Evolutionary conservation across 139 green algal genomes (phyloP).

Genomic region (Chlorella ohadii): DNA sequence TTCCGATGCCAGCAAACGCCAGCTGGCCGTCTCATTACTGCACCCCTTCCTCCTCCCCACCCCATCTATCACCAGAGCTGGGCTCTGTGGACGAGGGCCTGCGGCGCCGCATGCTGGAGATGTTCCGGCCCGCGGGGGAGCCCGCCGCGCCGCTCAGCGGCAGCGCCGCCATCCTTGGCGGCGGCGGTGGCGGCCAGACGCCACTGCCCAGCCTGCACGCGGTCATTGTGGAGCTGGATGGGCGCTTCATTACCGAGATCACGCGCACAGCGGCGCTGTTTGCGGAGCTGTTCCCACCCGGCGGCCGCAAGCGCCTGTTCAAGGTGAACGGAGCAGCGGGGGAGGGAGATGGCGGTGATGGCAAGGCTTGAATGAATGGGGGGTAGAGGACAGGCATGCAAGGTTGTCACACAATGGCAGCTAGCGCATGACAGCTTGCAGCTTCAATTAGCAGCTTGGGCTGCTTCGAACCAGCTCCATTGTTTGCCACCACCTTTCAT

Average conservation of each 20-base stretch:
- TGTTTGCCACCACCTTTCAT: not conserved
- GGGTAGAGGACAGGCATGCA: not conserved
- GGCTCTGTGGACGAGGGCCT: slow-evolving; percentile 23
- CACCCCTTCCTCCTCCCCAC: no score
- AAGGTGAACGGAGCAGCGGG: slow-evolving; percentile 26
- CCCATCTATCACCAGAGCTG: slow-evolving; percentile 8
- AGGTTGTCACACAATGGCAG: not conserved
- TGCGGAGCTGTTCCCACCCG: slow-evolving; percentile 49
- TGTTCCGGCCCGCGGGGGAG: slow-evolving; percentile 6
- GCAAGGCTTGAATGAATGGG: not conserved
- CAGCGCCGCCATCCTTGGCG: not conserved
- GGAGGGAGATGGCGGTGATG: not conserved
- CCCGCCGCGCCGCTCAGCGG: not conserved
- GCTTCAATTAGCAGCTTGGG: no score
- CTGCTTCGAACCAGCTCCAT: not conserved
- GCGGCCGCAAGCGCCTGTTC: slow-evolving; percentile 45
- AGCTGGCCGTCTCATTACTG: no score
- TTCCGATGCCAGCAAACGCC: no score
- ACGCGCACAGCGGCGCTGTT: slow-evolving; percentile 47
- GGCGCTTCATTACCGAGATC: slow-evolving; percentile 54
- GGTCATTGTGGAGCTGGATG: slow-evolving; percentile 51
- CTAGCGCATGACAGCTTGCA: no score
- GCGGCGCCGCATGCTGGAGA: slow-evolving; percentile 3
- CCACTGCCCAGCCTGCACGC: slow-evolving; percentile 32
- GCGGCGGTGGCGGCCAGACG: not conserved